These are phyloP conservation scores for Lactarius quietus DNA, from an alignment of 768 basidiomycete species.

Conservation along the genomic window DNA sequence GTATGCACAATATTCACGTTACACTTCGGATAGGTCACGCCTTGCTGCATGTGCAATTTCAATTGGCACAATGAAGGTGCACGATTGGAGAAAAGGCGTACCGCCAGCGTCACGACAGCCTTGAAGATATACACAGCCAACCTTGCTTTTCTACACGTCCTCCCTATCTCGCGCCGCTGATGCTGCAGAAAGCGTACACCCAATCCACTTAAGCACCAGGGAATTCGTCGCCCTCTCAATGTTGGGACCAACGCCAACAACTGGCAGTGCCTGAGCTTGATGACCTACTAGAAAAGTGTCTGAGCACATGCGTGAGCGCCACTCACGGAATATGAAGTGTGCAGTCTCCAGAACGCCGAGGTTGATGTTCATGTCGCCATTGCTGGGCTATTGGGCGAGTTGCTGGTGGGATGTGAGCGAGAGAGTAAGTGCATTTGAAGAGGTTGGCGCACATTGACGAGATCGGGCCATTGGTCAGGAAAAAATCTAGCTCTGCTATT, in stretches of 20 bases:
- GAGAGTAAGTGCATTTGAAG: background rate
- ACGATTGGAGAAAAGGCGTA: constrained; percentile 33
- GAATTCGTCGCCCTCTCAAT: too few relatives aligned
- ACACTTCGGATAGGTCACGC: constrained; percentile 89
- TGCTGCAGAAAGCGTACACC: constrained; percentile 61
- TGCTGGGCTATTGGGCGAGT: constrained; percentile 80
- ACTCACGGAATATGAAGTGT: constrained; percentile 92
- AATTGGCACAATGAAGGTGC: background rate
- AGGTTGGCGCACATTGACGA: constrained; percentile 73
- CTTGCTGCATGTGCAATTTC: constrained; percentile 46
- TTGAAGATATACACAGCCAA: constrained; percentile 92
- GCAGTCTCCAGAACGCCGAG: constrained; percentile 90
- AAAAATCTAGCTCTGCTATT: constrained; percentile 92
- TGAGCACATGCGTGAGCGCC: constrained; percentile 88
- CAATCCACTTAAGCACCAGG: constrained; percentile 86
- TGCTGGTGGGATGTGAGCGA: constrained; percentile 43
- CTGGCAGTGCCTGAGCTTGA: constrained; percentile 83
- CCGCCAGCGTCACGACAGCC: constrained; percentile 86
- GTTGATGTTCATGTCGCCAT: constrained; percentile 79
- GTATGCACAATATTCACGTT: constrained; percentile 92
- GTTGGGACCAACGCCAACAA: too few relatives aligned
- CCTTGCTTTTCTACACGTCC: constrained; percentile 87
- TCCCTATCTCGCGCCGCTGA: constrained; percentile 50
- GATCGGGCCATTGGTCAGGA: constrained; percentile 80
- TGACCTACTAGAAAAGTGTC: constrained; percentile 84